Percentiles rank a stretch among this genome's conserved stretches.
These are phyloP conservation scores for Fraxinus paxiana DNA, from an alignment of 305 asterid species.

Conservation along the genomic window DNA sequence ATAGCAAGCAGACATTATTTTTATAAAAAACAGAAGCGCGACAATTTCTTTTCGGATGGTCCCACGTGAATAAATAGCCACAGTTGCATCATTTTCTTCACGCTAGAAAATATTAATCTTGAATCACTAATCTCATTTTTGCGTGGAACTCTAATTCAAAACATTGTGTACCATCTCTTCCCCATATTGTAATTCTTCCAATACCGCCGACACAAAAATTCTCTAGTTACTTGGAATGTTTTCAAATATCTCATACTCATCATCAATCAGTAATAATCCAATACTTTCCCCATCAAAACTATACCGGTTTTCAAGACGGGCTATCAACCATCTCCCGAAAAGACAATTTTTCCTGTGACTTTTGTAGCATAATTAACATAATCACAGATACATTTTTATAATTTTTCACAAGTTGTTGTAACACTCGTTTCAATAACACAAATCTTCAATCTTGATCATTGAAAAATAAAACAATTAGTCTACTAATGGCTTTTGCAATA, in stretches of 20 bases:
- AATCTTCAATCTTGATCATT: neutral
- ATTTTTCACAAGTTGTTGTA: neutral
- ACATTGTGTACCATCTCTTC: neutral
- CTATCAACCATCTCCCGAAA: too few species aligned
- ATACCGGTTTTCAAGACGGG: too few species aligned
- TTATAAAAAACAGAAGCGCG: neutral
- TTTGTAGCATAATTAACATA: neutral
- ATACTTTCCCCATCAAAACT: neutral
- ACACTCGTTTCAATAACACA: neutral
- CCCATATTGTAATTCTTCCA: neutral
- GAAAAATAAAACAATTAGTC: neutral
- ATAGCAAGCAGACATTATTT: neutral
- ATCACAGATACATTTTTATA: neutral
- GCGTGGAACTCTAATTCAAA: neutral
- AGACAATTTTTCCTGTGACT: neutral
- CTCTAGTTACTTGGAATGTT: neutral
- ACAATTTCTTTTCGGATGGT: neutral
- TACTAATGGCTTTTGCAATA: neutral
- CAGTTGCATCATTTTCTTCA: neutral
- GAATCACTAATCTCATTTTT: neutral
- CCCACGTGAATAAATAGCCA: neutral
- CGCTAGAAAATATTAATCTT: neutral
- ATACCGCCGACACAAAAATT: neutral
- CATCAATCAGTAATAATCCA: neutral
- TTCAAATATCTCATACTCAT: neutral